Evolutionary conservation across 768 basidiomycete genomes (phyloP).

Genomic region (Termitomyces sp.): DNA sequence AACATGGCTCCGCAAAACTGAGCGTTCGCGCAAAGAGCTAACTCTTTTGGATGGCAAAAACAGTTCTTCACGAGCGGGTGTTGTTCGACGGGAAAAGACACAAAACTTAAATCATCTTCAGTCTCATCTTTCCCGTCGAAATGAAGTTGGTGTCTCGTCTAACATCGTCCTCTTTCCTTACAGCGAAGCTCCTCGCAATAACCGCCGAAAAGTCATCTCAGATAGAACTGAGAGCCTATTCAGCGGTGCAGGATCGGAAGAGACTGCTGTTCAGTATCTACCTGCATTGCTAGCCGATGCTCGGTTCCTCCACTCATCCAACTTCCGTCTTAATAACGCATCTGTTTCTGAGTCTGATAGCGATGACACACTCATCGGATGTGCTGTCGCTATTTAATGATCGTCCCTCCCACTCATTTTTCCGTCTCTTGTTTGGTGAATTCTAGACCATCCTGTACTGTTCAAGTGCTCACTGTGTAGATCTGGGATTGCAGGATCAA

Average conservation of each 20-base stretch:
- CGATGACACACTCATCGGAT: background rate
- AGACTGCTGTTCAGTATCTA: background rate
- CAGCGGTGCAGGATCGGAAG: conserved; percentile 1
- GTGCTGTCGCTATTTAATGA: background rate
- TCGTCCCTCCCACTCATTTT: background rate
- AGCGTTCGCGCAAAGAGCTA: background rate
- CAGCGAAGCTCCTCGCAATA: background rate
- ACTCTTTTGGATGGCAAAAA: background rate
- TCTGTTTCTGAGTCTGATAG: background rate
- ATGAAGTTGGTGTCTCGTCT: background rate
- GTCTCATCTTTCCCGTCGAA: background rate
- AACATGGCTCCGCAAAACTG: conserved; percentile 6
- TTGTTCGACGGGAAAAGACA: background rate
- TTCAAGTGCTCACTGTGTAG: background rate
- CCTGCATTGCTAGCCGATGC: background rate
- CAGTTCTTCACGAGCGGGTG: background rate
- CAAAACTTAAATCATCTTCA: background rate
- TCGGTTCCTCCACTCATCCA: background rate
- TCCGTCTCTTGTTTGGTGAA: background rate
- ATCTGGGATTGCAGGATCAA: background rate
- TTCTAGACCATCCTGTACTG: background rate
- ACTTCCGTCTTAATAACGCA: background rate
- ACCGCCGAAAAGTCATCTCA: background rate
- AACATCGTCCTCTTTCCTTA: background rate
- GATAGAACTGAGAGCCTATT: background rate